Percentiles rank a stretch among this genome's conserved stretches.
phyloP scores from a whole-genome alignment of 768 basidiomycete species.

The Wakefieldia striispora region DNA sequence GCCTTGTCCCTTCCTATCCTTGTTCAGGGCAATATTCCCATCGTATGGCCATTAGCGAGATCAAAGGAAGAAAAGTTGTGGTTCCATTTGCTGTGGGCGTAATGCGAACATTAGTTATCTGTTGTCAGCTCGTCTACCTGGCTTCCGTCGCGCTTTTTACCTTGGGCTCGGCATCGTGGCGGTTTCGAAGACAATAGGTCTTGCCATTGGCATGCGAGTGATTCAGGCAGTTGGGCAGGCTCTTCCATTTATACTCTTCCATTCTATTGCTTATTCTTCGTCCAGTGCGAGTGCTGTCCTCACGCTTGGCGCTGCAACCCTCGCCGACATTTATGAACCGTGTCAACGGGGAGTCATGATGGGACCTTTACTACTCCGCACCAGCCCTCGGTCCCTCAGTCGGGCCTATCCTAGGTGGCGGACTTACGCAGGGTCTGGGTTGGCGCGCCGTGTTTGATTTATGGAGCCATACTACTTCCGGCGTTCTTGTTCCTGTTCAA shows the following conservation, averaged over 20 bases:
- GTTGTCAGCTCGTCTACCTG: constrained; percentile 51
- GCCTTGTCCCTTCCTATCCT: constrained; percentile 71
- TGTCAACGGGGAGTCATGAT: constrained; percentile 74
- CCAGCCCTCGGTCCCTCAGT: constrained; percentile 72
- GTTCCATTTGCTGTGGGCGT: not conserved
- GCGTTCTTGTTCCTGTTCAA: constrained; percentile 70
- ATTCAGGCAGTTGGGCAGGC: constrained; percentile 63
- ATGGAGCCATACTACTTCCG: constrained; percentile 52
- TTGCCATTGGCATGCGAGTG: constrained; percentile 65
- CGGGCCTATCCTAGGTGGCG: constrained; percentile 72
- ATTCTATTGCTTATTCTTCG: not conserved
- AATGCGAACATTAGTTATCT: not conserved
- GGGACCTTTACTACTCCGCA: constrained; percentile 78
- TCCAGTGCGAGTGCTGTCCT: constrained; percentile 63
- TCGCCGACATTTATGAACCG: constrained; percentile 79
- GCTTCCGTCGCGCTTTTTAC: constrained; percentile 51
- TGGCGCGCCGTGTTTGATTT: constrained; percentile 83
- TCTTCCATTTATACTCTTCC: not conserved
- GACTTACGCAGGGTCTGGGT: constrained; percentile 58
- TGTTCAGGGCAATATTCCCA: constrained; percentile 54
- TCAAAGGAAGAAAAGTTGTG: constrained; percentile 69
- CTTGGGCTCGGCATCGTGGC: constrained; percentile 60
- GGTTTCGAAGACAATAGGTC: constrained; percentile 49
- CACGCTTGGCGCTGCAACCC: constrained; percentile 66
- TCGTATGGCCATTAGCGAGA: constrained; percentile 41